Conservation (phyloP, 2,329 filamentous ascomycete genomes). For the Plenodomus biglobosus region DNA sequence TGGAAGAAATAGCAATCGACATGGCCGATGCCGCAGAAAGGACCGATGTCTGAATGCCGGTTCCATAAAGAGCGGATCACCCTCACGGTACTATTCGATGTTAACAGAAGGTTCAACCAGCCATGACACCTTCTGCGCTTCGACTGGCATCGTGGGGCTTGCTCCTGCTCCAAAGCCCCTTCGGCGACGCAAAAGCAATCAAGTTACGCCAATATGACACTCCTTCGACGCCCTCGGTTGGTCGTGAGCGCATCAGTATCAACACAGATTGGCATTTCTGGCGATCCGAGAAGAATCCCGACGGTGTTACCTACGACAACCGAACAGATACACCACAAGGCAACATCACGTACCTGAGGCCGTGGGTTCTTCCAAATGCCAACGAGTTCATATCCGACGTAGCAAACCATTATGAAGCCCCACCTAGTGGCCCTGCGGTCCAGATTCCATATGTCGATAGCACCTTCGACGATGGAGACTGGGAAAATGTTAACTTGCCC, state of each 20-base stretch:
- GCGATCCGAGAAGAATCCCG: slow-evolving; percentile 38
- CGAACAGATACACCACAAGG: slow-evolving; percentile 10
- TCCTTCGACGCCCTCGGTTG: neutral
- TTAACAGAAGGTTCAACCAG: neutral
- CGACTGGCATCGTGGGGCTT: neutral
- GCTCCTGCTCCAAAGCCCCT: neutral
- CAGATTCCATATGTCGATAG: slow-evolving; percentile 30
- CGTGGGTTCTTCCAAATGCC: slow-evolving; percentile 46
- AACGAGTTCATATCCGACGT: slow-evolving; percentile 45
- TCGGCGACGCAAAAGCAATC: neutral
- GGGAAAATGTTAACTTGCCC: slow-evolving; percentile 48
- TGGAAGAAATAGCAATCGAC: neutral
- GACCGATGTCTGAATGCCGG: neutral
- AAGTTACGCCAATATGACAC: neutral
- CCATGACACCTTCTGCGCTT: neutral
- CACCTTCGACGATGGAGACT: slow-evolving; percentile 44
- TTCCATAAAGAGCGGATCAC: neutral
- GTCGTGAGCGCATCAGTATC: slow-evolving; percentile 34
- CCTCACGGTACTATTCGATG: neutral
- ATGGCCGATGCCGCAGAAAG: neutral
- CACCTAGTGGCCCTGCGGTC: slow-evolving; percentile 17
- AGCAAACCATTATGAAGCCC: slow-evolving; percentile 29
- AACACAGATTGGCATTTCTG: slow-evolving; percentile 44
- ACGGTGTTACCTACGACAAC: slow-evolving; percentile 37
- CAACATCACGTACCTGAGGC: slow-evolving; percentile 1